phyloP scores from a whole-genome alignment of 805 yeast genomes.

The Metschnikowia lachancei region DNA sequence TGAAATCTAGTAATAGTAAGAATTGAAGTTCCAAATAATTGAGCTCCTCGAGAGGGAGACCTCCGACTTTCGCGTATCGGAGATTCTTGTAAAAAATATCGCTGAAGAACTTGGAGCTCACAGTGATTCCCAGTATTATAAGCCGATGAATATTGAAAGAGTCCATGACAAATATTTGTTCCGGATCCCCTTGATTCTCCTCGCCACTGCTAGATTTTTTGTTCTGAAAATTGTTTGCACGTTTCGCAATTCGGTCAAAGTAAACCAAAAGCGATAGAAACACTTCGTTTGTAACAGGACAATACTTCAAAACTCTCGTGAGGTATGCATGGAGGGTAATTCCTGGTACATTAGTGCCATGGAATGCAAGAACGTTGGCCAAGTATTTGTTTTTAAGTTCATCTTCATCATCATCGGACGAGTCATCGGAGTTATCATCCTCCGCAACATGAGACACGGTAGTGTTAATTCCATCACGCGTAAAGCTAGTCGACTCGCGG shows the following conservation, averaged over 20 bases:
- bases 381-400: constrained; percentile 50
- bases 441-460: constrained; percentile 22
- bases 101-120: constrained; percentile 89
- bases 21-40: constrained; percentile 92
- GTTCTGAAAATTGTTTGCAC: constrained; percentile 55
- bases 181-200: constrained; percentile 25
- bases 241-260: constrained; percentile 88
- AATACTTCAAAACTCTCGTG: constrained; percentile 86
- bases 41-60: constrained; percentile 87
- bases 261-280: constrained; percentile 86
- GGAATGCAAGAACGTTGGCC: constrained; percentile 81
- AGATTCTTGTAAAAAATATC: constrained; percentile 93
- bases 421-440: constrained; percentile 23
- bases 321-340: constrained; percentile 87
- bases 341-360: constrained; percentile 96
- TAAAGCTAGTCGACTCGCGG: constrained; percentile 12
- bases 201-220: constrained; percentile 26
- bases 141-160: constrained; percentile 92
- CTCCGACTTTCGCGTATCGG: constrained; percentile 94
- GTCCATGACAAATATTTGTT: constrained; percentile 88
- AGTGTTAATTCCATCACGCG: constrained; percentile 17
- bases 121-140: constrained; percentile 92
- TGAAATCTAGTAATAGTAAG: constrained; percentile 77
- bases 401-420: constrained; percentile 35
- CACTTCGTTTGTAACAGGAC: constrained; percentile 98